phyloP scores from a whole-genome alignment of 768 basidiomycete genomes.

The Suillus decipiens region DNA sequence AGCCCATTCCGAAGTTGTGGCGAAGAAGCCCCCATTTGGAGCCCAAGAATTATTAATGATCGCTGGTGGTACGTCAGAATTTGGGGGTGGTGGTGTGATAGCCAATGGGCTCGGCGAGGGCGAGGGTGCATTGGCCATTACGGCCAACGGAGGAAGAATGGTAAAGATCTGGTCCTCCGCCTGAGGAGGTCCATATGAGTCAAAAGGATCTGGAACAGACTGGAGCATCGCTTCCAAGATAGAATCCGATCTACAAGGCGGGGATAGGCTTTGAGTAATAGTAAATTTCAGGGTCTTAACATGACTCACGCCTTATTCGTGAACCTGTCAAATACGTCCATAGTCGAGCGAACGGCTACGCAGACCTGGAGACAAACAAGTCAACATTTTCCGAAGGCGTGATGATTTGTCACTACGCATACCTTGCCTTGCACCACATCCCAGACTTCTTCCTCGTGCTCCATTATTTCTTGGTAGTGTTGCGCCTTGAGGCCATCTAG shows the following conservation, averaged over 20 bases:
- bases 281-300: constrained; percentile 12
- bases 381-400: constrained; percentile 15
- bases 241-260: constrained; percentile 68
- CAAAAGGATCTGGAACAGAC: constrained; percentile 89
- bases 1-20: constrained; percentile 60
- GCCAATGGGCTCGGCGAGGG: constrained; percentile 62
- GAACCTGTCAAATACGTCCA: constrained; percentile 90
- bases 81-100: constrained; percentile 39
- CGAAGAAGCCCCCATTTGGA: constrained; percentile 47
- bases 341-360: constrained; percentile 82
- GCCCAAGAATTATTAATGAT: constrained; percentile 51
- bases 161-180: constrained; percentile 91
- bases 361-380: constrained; percentile 53
- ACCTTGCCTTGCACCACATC: constrained; percentile 87
- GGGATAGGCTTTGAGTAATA: constrained; percentile 16
- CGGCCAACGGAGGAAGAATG: constrained; percentile 83
- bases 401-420: constrained; percentile 12
- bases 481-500: constrained; percentile 81
- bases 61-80: constrained; percentile 42
- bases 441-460: constrained; percentile 97
- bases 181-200: constrained; percentile 86
- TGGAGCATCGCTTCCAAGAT: constrained; percentile 90
- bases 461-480: constrained; percentile 87
- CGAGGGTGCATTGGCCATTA: constrained; percentile 66
- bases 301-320: constrained; percentile 78